Conservation (phyloP, 345 rosid genomes). For the Excoecaria agallocha region DNA sequence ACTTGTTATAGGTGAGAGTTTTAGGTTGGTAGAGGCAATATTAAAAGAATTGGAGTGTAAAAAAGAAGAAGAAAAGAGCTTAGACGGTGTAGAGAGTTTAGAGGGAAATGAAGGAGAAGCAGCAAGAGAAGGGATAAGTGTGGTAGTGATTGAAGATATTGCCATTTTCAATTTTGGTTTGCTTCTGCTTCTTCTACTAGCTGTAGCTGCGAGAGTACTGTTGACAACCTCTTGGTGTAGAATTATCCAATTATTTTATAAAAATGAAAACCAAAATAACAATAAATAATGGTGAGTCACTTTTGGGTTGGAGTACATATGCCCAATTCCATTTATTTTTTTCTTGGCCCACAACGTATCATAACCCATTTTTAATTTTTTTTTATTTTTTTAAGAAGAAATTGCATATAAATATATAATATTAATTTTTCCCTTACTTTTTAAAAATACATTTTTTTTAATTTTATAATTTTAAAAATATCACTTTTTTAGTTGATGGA, state of each 20-base stretch:
- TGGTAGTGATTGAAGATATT: conserved; percentile 48
- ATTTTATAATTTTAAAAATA: too few relatives aligned
- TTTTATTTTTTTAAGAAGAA: too few relatives aligned
- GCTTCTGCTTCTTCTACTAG: neutral
- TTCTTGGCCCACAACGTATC: too few relatives aligned
- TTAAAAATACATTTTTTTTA: too few relatives aligned
- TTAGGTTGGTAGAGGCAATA: conserved; percentile 31
- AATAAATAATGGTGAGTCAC: neutral
- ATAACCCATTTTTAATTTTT: too few relatives aligned
- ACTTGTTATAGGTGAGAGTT: conserved; percentile 34
- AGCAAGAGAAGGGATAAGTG: conserved; percentile 46
- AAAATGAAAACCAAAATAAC: neutral
- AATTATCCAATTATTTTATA: conserved; percentile 21
- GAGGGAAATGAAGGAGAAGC: conserved; percentile 34
- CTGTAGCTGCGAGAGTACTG: neutral
- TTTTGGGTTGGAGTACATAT: neutral
- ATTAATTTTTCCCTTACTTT: too few relatives aligned
- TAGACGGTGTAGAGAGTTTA: conserved; percentile 30
- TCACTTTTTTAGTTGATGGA: too few relatives aligned
- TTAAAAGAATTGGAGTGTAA: conserved; percentile 22
- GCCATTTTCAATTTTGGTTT: conserved; percentile 45
- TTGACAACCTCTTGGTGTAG: neutral
- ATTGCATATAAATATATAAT: too few relatives aligned
- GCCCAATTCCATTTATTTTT: neutral
- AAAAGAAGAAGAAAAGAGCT: conserved; percentile 34